Evolutionary conservation across 495 filamentous ascomycete genomes (phyloP), one percentile per base, ranked within the genome.

Genomic region (Hyaloscypha hepaticicola): DNA sequence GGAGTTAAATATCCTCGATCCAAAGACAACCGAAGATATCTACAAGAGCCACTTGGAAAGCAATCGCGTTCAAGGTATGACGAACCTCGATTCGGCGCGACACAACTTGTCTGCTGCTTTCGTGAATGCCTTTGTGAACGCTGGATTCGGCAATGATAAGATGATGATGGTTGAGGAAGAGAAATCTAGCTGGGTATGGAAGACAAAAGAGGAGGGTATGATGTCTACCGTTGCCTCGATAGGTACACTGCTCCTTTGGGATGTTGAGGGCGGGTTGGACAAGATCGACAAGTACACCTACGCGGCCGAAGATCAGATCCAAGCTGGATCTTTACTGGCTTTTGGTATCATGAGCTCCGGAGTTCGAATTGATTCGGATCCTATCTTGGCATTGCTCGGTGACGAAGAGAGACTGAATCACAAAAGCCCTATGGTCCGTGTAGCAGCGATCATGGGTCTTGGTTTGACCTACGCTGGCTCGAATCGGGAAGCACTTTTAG

Each of bases 1-100:
- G 77, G 95, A 98, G 71, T 83, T 99, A 58, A 98, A 98, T 72
- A 95, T 98, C 51, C 81, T 99, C 38, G 95, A 98, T 53, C 95
- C 95, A 21, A 96, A 96, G 77, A 93, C 91, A 64, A 93, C 94
- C 4, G 95, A 99, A 77, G 95, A 99, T 72, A 99, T 99, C 69
- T 99, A 99, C 83, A 99, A 99, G 82, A 96, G 92, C 64, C 96
- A 99, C 75, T 82, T 99, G 19, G 95, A 99, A 76, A 97, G 90
- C 79, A 95, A 87, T 64, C 85, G 95, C 55, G 93, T 93, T 53
- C 90, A 92, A 26, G 93, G 93, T 26, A 80, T 96, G 74, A 97
- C 93, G 21, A 97, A 96, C 72, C 86, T 96, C 33, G 95, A 98
- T 76, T 97, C 94, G 16, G 93, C 95, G 41, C 82, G 93, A 66